Evolutionary conservation across 202 grass and related monocot genomes (phyloP).

Genomic region (Panicum virgatum): DNA sequence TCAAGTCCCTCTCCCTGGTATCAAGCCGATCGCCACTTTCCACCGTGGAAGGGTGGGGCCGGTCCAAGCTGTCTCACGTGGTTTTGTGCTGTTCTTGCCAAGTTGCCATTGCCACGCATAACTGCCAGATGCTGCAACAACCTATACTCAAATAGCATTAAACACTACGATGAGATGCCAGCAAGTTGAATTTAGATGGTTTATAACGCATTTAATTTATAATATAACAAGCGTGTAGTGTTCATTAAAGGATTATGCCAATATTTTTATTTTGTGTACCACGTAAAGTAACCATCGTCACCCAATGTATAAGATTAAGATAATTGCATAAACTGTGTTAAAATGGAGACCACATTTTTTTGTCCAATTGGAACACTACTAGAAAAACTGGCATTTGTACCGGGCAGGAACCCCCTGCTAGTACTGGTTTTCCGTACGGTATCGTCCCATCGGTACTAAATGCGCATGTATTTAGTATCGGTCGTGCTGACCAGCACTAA

Average conservation of each 20-base stretch:
- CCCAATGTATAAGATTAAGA: too few species aligned
- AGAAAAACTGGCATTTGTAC: too few species aligned
- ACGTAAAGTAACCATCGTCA: not conserved
- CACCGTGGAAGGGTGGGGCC: slow-evolving; percentile 21
- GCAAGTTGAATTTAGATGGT: not conserved
- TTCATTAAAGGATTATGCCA: not conserved
- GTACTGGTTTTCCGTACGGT: too few species aligned
- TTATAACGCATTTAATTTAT: not conserved
- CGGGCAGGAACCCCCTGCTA: too few species aligned
- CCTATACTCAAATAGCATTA: not conserved
- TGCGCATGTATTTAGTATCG: too few species aligned
- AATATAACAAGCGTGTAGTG: not conserved
- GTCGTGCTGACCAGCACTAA: too few species aligned
- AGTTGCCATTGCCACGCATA: not conserved
- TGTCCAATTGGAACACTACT: too few species aligned
- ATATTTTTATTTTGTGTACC: not conserved
- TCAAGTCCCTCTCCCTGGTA: too few species aligned
- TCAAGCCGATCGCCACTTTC: slow-evolving; percentile 33
- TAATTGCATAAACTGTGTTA: too few species aligned
- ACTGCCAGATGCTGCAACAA: not conserved
- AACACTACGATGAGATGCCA: not conserved
- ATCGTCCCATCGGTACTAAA: too few species aligned
- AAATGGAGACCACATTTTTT: too few species aligned
- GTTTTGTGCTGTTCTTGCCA: slow-evolving; percentile 24
- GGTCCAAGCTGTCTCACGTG: slow-evolving; percentile 43